Percentiles rank a stretch among this genome's conserved stretches.
Evolutionary conservation across 177 flowering plant genomes (phyloP).

Genomic region (Vitis hybrid): DNA sequence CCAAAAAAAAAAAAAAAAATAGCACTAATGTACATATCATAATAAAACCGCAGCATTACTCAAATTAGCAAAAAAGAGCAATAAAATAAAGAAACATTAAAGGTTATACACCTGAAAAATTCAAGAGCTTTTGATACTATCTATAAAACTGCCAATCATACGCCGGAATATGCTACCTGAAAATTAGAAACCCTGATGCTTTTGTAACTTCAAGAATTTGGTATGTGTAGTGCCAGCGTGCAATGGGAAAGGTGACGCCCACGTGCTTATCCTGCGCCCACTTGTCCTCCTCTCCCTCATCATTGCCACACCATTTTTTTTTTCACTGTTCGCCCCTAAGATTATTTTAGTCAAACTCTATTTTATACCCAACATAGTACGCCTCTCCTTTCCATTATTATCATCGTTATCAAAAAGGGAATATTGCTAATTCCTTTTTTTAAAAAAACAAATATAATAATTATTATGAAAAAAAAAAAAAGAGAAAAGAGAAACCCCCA

Average conservation of each 20-base stretch:
- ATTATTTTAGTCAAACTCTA: conserved; percentile 48
- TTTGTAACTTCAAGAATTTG: neutral
- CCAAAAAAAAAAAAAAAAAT: conserved; percentile 1
- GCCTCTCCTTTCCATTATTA: conserved; percentile 13
- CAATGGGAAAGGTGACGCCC: conserved; percentile 44
- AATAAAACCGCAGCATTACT: neutral
- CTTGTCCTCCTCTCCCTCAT: conserved; percentile 40
- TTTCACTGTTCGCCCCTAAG: neutral
- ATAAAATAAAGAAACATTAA: conserved; percentile 5
- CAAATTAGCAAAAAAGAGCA: conserved; percentile 7
- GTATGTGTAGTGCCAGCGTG: conserved; percentile 34
- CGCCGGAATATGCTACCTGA: conserved; percentile 17
- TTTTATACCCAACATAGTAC: conserved; percentile 34
- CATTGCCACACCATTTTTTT: conserved; percentile 41
- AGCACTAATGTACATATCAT: neutral
- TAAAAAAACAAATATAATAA: neutral
- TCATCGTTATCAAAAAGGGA: conserved; percentile 2
- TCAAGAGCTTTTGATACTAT: conserved; percentile 13
- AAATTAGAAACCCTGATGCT: neutral
- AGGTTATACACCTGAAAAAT: conserved; percentile 24
- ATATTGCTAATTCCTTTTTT: neutral
- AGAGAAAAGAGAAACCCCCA: neutral
- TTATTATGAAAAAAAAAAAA: neutral
- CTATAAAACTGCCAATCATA: conserved; percentile 25
- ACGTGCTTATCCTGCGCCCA: conserved; percentile 73